A percentile compares a stretch with the other conserved stretches of the same genome.
phyloP scores from a whole-genome alignment of 2,329 filamentous ascomycete genomes.

The Colletotrichum neosansevieriae region DNA sequence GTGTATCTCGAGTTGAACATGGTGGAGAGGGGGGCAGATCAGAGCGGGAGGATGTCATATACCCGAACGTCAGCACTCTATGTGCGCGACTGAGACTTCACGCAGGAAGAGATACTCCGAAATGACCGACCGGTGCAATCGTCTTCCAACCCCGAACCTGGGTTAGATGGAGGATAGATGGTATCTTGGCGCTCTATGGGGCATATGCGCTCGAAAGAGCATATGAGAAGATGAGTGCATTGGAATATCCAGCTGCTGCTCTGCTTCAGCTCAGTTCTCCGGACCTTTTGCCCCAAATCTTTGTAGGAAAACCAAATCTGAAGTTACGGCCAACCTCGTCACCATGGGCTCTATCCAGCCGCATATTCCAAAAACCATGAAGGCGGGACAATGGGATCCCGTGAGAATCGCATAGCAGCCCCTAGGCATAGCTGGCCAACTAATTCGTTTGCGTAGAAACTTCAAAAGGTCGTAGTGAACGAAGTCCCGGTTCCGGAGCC shows the following conservation, averaged over 20 bases:
- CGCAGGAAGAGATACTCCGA: slow-evolving; percentile 17
- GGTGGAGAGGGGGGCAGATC: not conserved
- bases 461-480: slow-evolving; percentile 51
- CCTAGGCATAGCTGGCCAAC: not conserved
- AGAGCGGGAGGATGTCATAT: not conserved
- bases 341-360: slow-evolving; percentile 8
- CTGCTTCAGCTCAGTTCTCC: too few relatives aligned
- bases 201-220: too few relatives aligned
- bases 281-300: too few relatives aligned
- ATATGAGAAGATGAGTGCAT: too few relatives aligned
- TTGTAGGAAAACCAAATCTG: too few relatives aligned
- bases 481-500: slow-evolving; percentile 57
- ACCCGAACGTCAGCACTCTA: slow-evolving; percentile 1
- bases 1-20: not conserved
- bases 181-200: not conserved
- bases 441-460: slow-evolving; percentile 34
- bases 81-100: not conserved
- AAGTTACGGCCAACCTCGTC: not conserved
- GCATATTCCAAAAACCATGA: slow-evolving; percentile 34
- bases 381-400: slow-evolving; percentile 42
- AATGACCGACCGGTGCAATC: not conserved
- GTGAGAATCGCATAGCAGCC: slow-evolving; percentile 28
- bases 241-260: too few relatives aligned
- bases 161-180: not conserved
- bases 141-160: not conserved